Percentiles rank a stretch among this genome's conserved stretches.
Evolutionary conservation across 805 yeast species (phyloP).

Genomic region (Brettanomyces nanus): DNA sequence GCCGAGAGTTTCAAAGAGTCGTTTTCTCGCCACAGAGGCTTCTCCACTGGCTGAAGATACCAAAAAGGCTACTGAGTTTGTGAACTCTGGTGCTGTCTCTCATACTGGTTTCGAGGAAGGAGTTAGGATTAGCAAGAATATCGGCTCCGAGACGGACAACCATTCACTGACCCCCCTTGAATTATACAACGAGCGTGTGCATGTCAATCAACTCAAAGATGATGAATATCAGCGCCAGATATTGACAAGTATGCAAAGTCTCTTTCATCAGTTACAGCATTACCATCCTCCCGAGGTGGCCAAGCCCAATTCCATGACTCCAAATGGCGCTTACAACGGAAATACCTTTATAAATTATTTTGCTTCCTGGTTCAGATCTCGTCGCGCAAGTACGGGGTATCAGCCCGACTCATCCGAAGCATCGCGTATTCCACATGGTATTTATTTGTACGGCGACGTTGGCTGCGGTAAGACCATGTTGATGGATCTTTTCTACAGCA

Average conservation of each 20-base stretch:
- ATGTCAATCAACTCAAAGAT: constrained; percentile 44
- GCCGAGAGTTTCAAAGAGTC: too few species aligned
- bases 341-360: constrained; percentile 16
- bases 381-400: not conserved
- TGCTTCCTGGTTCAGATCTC: constrained; percentile 21
- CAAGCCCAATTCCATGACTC: constrained; percentile 37
- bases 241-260: constrained; percentile 47
- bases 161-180: constrained; percentile 27
- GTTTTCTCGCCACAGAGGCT: too few species aligned
- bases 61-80: too few species aligned
- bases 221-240: constrained; percentile 79
- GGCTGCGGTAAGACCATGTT: constrained; percentile 99
- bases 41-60: too few species aligned
- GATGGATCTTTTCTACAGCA: constrained; percentile 88
- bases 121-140: too few species aligned
- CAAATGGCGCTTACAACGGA: constrained; percentile 25
- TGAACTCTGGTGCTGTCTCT: too few species aligned
- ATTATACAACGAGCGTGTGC: constrained; percentile 22
- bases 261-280: constrained; percentile 44
- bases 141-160: too few species aligned
- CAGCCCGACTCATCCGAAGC: not conserved
- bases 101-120: too few species aligned
- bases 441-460: constrained; percentile 92
- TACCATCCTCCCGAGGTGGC: constrained; percentile 59
- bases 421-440: constrained; percentile 60